phyloP scores from a whole-genome alignment of 495 filamentous ascomycete species.

The Aspergillus campestris region DNA sequence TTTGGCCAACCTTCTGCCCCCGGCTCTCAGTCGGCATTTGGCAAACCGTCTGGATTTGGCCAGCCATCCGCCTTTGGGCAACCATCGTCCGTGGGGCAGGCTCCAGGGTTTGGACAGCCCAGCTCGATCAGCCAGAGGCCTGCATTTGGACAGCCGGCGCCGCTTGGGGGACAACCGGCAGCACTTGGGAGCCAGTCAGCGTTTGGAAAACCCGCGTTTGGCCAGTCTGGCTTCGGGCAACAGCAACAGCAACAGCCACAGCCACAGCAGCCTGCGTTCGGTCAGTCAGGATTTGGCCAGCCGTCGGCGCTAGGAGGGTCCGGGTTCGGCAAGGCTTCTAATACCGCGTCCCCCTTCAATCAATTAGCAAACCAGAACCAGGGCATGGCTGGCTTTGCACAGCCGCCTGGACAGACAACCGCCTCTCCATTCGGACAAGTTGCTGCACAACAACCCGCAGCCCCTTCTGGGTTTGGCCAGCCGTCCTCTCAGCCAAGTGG shows the following conservation, averaged over 20 bases:
- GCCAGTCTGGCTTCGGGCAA: conserved; percentile 25
- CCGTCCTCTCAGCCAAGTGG: conserved; percentile 11
- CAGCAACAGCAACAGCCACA: conserved; percentile 10
- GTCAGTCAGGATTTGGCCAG: conserved; percentile 23
- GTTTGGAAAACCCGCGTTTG: conserved; percentile 28
- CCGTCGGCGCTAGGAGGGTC: conserved; percentile 18
- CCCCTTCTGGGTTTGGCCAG: conserved; percentile 20
- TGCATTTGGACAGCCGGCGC: conserved; percentile 27
- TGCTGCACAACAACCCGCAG: conserved; percentile 12
- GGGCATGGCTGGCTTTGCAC: conserved; percentile 19
- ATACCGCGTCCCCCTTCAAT: conserved; percentile 25
- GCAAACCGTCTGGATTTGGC: conserved; percentile 22
- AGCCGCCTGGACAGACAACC: conserved; percentile 12
- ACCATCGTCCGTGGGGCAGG: conserved; percentile 14
- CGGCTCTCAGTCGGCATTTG: conserved; percentile 22
- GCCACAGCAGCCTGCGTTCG: conserved; percentile 11
- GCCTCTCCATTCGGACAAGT: conserved; percentile 26
- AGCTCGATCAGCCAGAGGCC: conserved; percentile 23
- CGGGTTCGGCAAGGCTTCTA: conserved; percentile 20
- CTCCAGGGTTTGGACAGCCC: conserved; percentile 26
- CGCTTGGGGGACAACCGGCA: conserved; percentile 17
- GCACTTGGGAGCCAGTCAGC: conserved; percentile 13
- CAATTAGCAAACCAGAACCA: conserved; percentile 21
- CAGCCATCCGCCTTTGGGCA: conserved; percentile 31
- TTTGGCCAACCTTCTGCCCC: conserved; percentile 24